Evolutionary conservation across 176 grass and related monocot genomes (phyloP).

Genomic region (Triticum urartu): DNA sequence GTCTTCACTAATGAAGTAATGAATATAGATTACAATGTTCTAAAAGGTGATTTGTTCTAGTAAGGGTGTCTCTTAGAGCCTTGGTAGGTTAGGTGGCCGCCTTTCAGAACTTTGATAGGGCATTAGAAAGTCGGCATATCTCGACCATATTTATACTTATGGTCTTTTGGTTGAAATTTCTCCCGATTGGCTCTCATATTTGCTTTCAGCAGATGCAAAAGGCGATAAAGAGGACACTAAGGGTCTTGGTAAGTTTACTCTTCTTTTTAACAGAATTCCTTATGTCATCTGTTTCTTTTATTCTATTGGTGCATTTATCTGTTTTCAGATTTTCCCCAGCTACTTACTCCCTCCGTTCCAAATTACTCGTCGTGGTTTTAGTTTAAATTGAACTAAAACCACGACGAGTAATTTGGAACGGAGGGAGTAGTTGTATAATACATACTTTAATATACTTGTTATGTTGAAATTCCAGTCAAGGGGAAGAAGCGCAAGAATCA

Average conservation of each 20-base stretch:
- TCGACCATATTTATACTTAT: background rate
- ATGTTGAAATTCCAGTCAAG: slow-evolving; percentile 50
- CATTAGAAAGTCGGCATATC: background rate
- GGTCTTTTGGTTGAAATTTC: slow-evolving; percentile 16
- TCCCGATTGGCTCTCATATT: slow-evolving; percentile 19
- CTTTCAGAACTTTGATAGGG: background rate
- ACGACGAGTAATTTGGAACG: too few species aligned
- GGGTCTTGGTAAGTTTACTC: slow-evolving; percentile 34
- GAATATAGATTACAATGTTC: background rate
- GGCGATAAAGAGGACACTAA: slow-evolving; percentile 66
- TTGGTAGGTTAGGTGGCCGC: background rate
- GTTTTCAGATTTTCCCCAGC: background rate
- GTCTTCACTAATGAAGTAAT: background rate
- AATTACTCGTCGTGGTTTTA: too few species aligned
- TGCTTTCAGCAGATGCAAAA: slow-evolving; percentile 54
- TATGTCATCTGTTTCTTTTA: background rate
- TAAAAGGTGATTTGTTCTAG: background rate
- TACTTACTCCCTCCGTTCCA: background rate
- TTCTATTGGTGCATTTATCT: slow-evolving; percentile 16
- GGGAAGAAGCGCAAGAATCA: slow-evolving; percentile 90
- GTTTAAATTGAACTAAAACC: too few species aligned
- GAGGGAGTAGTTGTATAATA: background rate
- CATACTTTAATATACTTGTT: slow-evolving; percentile 25
- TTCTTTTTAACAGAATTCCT: slow-evolving; percentile 16
- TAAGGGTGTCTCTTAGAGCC: background rate